A percentile compares a stretch with the other conserved stretches of the same genome.
Conservation (phyloP, 257 asterid genomes). For the Gentiana macrophylla region DNA sequence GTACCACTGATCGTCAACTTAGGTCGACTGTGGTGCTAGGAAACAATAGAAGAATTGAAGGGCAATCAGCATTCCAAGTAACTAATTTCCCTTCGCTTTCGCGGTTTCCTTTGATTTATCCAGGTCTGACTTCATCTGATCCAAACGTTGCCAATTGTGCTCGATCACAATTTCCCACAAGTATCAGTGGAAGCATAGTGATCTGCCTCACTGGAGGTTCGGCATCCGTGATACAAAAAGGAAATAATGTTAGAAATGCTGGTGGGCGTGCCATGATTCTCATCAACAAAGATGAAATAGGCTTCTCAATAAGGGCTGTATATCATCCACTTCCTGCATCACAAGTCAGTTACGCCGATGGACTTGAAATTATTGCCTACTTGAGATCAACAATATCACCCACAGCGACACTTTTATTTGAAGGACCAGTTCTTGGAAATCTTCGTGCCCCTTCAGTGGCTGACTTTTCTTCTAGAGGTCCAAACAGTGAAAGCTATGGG, state of each 20-base stretch:
- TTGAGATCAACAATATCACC: slow-evolving; percentile 1
- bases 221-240: not conserved
- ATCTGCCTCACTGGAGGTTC: not conserved
- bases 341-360: slow-evolving; percentile 1
- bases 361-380: slow-evolving; percentile 1
- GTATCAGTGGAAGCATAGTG: slow-evolving; percentile 8
- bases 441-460: slow-evolving; percentile 4
- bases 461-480: slow-evolving; percentile 15
- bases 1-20: slow-evolving; percentile 9
- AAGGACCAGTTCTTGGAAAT: slow-evolving; percentile 7
- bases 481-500: slow-evolving; percentile 1
- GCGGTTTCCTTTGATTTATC: slow-evolving; percentile 10
- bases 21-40: slow-evolving; percentile 7
- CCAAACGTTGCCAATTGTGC: not conserved
- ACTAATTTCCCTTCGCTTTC: too few relatives aligned
- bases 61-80: slow-evolving; percentile 10
- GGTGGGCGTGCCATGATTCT: slow-evolving; percentile 13
- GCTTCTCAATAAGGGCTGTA: not conserved
- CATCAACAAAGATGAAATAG: not conserved
- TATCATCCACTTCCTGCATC: slow-evolving; percentile 7
- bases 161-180: not conserved
- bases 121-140: not conserved
- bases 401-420: not conserved
- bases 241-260: slow-evolving; percentile 5
- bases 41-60: slow-evolving; percentile 6